Evolutionary conservation across 805 yeast genomes (phyloP).

Genomic region (Candida golubevii): DNA sequence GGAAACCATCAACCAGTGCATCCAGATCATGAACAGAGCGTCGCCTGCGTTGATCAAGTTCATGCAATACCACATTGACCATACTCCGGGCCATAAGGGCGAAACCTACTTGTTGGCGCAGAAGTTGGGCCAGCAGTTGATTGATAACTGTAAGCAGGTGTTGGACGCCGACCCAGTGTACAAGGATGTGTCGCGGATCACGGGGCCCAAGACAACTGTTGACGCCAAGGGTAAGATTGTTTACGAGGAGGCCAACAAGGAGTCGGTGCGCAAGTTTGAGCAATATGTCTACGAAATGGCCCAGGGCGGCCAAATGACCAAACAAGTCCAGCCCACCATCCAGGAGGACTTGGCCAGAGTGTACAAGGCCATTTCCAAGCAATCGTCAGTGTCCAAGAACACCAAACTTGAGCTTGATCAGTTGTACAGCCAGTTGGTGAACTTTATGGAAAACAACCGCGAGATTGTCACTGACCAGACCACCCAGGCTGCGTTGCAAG

Average conservation of each 20-base stretch:
- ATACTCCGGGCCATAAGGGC: slow-evolving; percentile 77
- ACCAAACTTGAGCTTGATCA: slow-evolving; percentile 69
- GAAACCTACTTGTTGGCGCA: slow-evolving; percentile 90
- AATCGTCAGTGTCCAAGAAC: slow-evolving; percentile 54
- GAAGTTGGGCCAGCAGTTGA: slow-evolving; percentile 84
- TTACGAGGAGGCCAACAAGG: slow-evolving; percentile 82
- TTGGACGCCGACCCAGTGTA: slow-evolving; percentile 78
- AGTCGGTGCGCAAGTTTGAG: slow-evolving; percentile 89
- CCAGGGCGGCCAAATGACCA: slow-evolving; percentile 83
- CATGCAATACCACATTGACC: slow-evolving; percentile 90
- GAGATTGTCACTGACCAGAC: slow-evolving; percentile 68
- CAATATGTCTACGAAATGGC: slow-evolving; percentile 97
- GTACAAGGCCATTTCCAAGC: slow-evolving; percentile 75
- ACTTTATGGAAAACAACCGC: slow-evolving; percentile 62
- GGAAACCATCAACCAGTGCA: slow-evolving; percentile 94
- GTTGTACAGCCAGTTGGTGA: slow-evolving; percentile 65
- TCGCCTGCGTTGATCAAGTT: slow-evolving; percentile 89
- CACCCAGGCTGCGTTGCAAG: slow-evolving; percentile 47
- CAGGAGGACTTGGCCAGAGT: slow-evolving; percentile 81
- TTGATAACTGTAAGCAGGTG: slow-evolving; percentile 92
- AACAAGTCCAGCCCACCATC: slow-evolving; percentile 62
- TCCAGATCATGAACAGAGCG: slow-evolving; percentile 95
- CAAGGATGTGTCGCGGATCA: slow-evolving; percentile 91
- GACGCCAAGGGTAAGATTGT: slow-evolving; percentile 83
- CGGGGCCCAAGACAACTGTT: slow-evolving; percentile 89